Evolutionary conservation across 106 monocot species (phyloP).

Genomic region (Narthecium ossifragum): DNA sequence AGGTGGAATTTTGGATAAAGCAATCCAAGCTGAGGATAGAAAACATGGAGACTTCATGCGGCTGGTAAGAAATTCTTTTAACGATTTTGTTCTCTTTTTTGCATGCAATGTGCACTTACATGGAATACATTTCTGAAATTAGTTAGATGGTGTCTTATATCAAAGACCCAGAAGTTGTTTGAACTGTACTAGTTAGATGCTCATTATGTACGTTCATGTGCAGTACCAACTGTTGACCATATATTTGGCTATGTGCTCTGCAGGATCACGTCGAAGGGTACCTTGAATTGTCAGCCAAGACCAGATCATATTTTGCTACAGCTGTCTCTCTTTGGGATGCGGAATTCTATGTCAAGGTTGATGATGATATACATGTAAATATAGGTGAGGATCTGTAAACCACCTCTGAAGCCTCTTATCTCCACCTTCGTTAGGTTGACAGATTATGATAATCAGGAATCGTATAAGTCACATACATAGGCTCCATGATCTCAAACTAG

Average conservation of each 20-base stretch:
- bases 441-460: no score
- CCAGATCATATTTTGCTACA: conserved; percentile 84
- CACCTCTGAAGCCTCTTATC: no score
- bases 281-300: conserved; percentile 92
- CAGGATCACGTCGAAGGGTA: conserved; percentile 99
- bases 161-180: no score
- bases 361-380: conserved; percentile 99
- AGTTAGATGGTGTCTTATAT: no score
- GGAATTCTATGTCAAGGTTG: conserved; percentile 91
- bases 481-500: no score
- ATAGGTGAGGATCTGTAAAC: conserved; percentile 75
- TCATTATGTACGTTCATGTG: background rate
- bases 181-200: background rate
- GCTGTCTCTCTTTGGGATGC: conserved; percentile 95
- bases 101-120: no score
- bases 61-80: conserved; percentile 9
- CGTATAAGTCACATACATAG: no score
- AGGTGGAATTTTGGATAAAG: conserved; percentile 87
- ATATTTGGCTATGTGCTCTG: background rate
- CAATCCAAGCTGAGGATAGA: conserved; percentile 83
- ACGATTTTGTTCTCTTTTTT: background rate
- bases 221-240: background rate
- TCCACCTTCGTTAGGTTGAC: no score
- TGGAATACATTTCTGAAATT: no score
- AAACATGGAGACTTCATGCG: conserved; percentile 95